Evolutionary conservation across 2,329 filamentous ascomycete genomes (phyloP).

Genomic region (Colletotrichum shisoi): DNA sequence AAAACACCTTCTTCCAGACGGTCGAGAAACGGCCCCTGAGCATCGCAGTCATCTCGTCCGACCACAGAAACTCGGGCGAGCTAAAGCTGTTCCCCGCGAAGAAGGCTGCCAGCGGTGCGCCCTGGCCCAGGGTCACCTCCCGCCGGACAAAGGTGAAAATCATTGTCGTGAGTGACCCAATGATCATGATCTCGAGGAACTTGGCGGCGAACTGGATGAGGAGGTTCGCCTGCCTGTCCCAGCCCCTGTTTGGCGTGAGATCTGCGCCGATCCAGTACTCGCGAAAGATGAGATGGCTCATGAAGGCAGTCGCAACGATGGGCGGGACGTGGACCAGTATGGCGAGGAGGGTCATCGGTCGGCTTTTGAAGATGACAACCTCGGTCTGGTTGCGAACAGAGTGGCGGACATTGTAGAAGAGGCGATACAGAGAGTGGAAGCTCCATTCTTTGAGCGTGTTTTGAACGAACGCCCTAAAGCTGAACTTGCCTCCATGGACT

Average conservation of each 20-base stretch:
- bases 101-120: slow-evolving; percentile 4
- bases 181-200: slow-evolving; percentile 10
- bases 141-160: slow-evolving; percentile 17
- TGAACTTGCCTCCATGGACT: slow-evolving; percentile 2
- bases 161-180: slow-evolving; percentile 13
- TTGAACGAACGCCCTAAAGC: not conserved
- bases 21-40: slow-evolving; percentile 6
- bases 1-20: slow-evolving; percentile 9
- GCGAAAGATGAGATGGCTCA: slow-evolving; percentile 7
- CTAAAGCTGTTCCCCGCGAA: slow-evolving; percentile 1
- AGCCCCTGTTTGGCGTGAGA: not conserved
- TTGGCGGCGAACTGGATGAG: slow-evolving; percentile 12
- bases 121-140: slow-evolving; percentile 3
- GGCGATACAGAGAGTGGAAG: slow-evolving; percentile 1
- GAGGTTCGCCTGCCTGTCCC: not conserved
- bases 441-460: slow-evolving; percentile 4
- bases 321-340: slow-evolving; percentile 11
- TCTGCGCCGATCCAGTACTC: slow-evolving; percentile 18
- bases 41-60: slow-evolving; percentile 13
- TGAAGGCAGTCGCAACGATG: slow-evolving; percentile 2
- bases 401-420: slow-evolving; percentile 2
- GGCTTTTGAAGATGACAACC: not conserved
- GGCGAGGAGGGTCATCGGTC: slow-evolving; percentile 7
- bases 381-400: slow-evolving; percentile 2
- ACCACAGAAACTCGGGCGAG: slow-evolving; percentile 5